Conservation (phyloP, 208 protist species). For the Paratrypanosoma confusum region DNA sequence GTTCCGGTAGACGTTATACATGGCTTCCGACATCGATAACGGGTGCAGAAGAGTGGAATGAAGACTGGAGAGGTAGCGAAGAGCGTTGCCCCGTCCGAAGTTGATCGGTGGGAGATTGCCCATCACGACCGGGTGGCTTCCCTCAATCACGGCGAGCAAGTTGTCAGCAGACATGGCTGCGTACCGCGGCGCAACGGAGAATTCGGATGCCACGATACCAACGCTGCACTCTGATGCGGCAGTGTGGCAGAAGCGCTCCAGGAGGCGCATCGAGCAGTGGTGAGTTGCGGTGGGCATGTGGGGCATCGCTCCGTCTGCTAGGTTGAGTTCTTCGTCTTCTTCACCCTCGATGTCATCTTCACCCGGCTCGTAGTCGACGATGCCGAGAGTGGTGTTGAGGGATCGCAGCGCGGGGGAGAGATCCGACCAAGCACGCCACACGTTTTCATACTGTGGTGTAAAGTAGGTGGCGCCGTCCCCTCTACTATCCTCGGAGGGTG, state of each 20-base stretch:
- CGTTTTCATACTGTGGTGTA: too few species aligned
- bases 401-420: slow-evolving; percentile 46
- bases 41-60: slow-evolving; percentile 73
- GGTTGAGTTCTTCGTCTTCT: slow-evolving; percentile 11
- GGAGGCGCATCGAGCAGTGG: slow-evolving; percentile 38
- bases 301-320: not conserved
- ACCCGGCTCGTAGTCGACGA: slow-evolving; percentile 42
- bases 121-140: slow-evolving; percentile 41
- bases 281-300: slow-evolving; percentile 2
- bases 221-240: slow-evolving; percentile 32
- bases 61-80: slow-evolving; percentile 61
- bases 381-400: slow-evolving; percentile 66
- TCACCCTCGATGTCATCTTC: slow-evolving; percentile 43
- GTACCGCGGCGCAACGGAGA: slow-evolving; percentile 60
- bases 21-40: slow-evolving; percentile 23
- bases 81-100: slow-evolving; percentile 32
- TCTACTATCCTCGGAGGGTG: too few species aligned
- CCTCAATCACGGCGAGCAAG: slow-evolving; percentile 57
- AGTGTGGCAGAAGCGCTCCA: slow-evolving; percentile 62
- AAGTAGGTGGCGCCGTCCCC: too few species aligned
- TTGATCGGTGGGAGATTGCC: slow-evolving; percentile 24
- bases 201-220: slow-evolving; percentile 67
- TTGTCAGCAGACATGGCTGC: slow-evolving; percentile 60
- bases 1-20: slow-evolving; percentile 68
- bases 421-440: slow-evolving; percentile 20